Evolutionary conservation across 495 filamentous ascomycete genomes (phyloP).

Genomic region (Trichoderma virens): DNA sequence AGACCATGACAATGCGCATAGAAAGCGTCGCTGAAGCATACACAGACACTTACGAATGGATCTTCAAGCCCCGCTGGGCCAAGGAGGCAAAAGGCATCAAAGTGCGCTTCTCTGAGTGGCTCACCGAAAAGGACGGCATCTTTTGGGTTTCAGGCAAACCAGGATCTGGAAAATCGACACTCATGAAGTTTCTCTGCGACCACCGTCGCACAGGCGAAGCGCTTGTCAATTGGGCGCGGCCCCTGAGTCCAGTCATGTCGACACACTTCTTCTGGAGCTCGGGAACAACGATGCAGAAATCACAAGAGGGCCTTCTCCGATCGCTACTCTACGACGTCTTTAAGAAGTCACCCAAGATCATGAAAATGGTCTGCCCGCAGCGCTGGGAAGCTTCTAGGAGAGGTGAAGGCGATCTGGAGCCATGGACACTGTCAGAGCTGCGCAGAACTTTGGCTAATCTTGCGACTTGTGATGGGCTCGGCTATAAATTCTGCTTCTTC

Average conservation of each 20-base stretch:
- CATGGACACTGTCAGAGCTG: background rate
- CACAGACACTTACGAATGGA: too few relatives aligned
- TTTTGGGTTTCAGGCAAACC: slow-evolving; percentile 34
- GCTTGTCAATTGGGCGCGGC: slow-evolving; percentile 19
- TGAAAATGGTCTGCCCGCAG: slow-evolving; percentile 11
- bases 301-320: slow-evolving; percentile 34
- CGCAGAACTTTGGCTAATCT: background rate
- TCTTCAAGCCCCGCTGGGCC: too few relatives aligned
- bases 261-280: slow-evolving; percentile 31
- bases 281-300: slow-evolving; percentile 30
- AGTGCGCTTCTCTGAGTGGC: slow-evolving; percentile 9
- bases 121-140: slow-evolving; percentile 8
- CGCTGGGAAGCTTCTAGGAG: slow-evolving; percentile 14
- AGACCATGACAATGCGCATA: too few relatives aligned
- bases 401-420: background rate
- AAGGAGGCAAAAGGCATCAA: too few relatives aligned
- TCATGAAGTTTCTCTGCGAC: slow-evolving; percentile 29
- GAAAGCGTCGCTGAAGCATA: too few relatives aligned
- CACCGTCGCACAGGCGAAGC: slow-evolving; percentile 10
- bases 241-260: slow-evolving; percentile 2
- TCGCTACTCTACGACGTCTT: slow-evolving; percentile 35
- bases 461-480: background rate
- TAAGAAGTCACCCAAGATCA: slow-evolving; percentile 18
- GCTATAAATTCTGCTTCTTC: slow-evolving; percentile 16
- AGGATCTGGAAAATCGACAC: slow-evolving; percentile 32